Conservation (phyloP, 2,329 filamentous ascomycete species). For the Exophiala calicioides region DNA sequence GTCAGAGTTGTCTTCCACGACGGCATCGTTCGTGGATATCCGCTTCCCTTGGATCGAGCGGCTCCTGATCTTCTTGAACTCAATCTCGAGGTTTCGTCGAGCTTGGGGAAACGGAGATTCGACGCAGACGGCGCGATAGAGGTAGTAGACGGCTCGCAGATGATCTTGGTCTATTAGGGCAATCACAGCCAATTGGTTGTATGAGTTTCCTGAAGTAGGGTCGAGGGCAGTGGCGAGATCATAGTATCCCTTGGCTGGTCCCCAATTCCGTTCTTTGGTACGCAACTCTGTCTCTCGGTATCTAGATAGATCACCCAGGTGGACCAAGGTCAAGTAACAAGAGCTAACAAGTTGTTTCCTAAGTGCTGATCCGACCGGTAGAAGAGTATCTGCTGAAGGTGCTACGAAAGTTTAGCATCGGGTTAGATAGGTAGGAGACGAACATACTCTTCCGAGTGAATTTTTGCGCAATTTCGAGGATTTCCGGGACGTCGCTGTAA, state of each 20-base stretch:
- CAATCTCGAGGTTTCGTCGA: conserved; percentile 72
- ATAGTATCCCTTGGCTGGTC: conserved; percentile 81
- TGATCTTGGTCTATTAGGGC: conserved; percentile 74
- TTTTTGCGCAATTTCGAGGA: conserved; percentile 58
- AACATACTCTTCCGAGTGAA: conserved; percentile 51
- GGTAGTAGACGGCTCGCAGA: conserved; percentile 82
- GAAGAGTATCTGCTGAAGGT: conserved; percentile 47
- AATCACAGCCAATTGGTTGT: conserved; percentile 90
- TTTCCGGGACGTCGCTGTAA: conserved; percentile 58
- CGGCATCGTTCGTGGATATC: conserved; percentile 41
- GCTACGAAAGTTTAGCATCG: conserved; percentile 44
- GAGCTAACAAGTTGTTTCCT: conserved; percentile 65
- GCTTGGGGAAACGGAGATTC: conserved; percentile 74
- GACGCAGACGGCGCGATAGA: conserved; percentile 79
- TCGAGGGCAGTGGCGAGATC: conserved; percentile 75
- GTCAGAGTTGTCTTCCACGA: conserved; percentile 32
- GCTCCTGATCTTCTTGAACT: conserved; percentile 68
- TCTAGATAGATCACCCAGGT: conserved; percentile 84
- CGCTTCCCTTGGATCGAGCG: conserved; percentile 59
- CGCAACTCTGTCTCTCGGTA: conserved; percentile 76
- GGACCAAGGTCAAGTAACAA: conserved; percentile 80
- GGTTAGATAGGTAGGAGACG: neutral
- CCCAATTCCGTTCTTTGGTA: conserved; percentile 73
- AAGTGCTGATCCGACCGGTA: conserved; percentile 53
- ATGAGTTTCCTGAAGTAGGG: conserved; percentile 75